Percentiles rank a stretch among this genome's conserved stretches.
phyloP scores from a whole-genome alignment of 257 asterid species.

The Nicotiana obtusifolia region DNA sequence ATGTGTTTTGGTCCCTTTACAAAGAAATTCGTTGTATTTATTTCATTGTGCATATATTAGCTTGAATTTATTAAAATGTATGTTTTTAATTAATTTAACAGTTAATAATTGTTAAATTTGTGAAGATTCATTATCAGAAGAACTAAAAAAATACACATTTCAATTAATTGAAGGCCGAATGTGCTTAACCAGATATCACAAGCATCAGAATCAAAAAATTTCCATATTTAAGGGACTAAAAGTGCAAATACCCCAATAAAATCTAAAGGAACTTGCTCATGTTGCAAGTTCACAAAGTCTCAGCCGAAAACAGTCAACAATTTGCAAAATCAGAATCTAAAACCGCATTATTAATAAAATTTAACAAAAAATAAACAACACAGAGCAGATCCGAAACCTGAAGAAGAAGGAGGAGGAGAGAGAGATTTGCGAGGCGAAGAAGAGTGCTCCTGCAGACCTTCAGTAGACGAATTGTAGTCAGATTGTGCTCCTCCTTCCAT shows the following conservation, averaged over 20 bases:
- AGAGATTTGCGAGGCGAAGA: slow-evolving; percentile 4
- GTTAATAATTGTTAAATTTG: too few species aligned
- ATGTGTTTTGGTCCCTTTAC: too few species aligned
- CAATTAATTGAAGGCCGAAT: too few species aligned
- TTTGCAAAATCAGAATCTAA: neutral
- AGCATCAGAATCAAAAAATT: too few species aligned
- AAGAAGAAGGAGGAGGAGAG: neutral
- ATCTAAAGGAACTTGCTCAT: neutral
- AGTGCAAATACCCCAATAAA: neutral
- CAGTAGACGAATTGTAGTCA: slow-evolving; percentile 2
- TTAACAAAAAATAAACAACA: neutral
- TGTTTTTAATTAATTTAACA: too few species aligned
- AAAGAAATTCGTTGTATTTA: too few species aligned
- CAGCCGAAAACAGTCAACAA: neutral
- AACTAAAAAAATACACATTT: too few species aligned
- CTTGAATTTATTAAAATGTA: too few species aligned
- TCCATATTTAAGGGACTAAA: too few species aligned
- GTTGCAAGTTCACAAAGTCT: neutral
- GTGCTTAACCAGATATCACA: too few species aligned
- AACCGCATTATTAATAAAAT: neutral
- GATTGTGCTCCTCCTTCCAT: slow-evolving; percentile 6
- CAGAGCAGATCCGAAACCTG: neutral
- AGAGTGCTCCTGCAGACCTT: neutral
- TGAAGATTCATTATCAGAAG: too few species aligned
- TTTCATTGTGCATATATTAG: too few species aligned